Evolutionary conservation across 805 yeast genomes (phyloP).

Genomic region (Priceomyces medius): DNA sequence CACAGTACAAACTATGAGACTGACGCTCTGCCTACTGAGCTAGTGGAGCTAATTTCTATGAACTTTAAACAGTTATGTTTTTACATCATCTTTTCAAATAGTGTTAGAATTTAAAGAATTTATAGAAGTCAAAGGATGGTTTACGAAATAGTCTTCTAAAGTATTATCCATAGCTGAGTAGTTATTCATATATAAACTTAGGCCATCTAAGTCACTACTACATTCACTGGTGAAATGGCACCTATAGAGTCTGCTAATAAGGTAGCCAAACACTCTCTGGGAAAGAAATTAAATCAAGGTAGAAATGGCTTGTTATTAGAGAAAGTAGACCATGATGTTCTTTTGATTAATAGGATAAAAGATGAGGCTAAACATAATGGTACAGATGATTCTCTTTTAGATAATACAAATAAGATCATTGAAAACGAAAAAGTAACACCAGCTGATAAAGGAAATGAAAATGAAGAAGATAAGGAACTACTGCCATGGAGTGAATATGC

Average conservation of each 20-base stretch:
- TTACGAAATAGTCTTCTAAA: too few relatives aligned
- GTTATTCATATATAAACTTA: too few relatives aligned
- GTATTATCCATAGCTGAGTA: too few relatives aligned
- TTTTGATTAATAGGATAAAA: slow-evolving; percentile 22
- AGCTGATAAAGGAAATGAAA: slow-evolving; percentile 5
- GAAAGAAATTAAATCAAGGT: neutral
- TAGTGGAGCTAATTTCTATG: slow-evolving; percentile 16
- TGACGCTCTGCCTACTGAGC: slow-evolving; percentile 26
- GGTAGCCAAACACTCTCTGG: neutral
- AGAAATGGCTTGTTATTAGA: slow-evolving; percentile 18
- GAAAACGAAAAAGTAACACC: neutral
- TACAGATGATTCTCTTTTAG: neutral
- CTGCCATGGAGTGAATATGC: slow-evolving; percentile 22
- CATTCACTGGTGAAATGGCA: too few relatives aligned
- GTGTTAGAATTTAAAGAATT: too few relatives aligned
- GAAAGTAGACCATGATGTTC: slow-evolving; percentile 27
- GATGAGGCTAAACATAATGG: slow-evolving; percentile 9
- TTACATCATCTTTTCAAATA: neutral
- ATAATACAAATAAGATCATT: neutral
- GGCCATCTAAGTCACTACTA: too few relatives aligned
- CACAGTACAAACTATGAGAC: slow-evolving; percentile 27
- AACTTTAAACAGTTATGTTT: neutral
- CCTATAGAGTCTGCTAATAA: neutral
- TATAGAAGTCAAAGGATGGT: too few relatives aligned
- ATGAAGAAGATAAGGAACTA: slow-evolving; percentile 14